A percentile compares a stretch with the other conserved stretches of the same genome.
Conservation (phyloP, 176 grass and related monocot species). For the Phoenix dactylifera region DNA sequence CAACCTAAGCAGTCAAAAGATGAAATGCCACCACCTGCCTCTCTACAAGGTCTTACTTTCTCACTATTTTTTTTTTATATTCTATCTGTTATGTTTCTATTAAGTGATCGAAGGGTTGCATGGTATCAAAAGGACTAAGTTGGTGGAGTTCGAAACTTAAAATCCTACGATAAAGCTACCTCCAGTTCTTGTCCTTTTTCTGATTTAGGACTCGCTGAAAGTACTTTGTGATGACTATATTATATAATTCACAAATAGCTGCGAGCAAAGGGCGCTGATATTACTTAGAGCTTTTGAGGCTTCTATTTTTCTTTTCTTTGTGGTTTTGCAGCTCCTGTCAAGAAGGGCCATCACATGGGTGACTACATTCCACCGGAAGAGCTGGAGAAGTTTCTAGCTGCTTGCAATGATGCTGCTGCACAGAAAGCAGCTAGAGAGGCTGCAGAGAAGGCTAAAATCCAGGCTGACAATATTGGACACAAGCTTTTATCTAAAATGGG, state of each 20-base stretch:
- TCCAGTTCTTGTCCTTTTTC: too few species aligned
- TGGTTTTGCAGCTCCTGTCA: conserved; percentile 28
- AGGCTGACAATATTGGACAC: conserved; percentile 97
- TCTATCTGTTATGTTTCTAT: too few species aligned
- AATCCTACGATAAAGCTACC: too few species aligned
- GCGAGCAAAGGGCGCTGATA: too few species aligned
- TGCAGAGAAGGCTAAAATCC: conserved; percentile 88
- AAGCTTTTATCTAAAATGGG: conserved; percentile 99
- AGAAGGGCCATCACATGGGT: conserved; percentile 98
- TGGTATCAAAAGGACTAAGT: too few species aligned
- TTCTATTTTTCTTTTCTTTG: conserved; percentile 1
- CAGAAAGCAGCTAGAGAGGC: conserved; percentile 71
- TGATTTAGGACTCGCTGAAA: too few species aligned
- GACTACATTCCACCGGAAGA: conserved; percentile 92
- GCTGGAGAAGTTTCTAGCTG: conserved; percentile 75
- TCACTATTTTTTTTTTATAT: not conserved
- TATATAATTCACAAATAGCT: too few species aligned
- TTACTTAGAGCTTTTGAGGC: too few species aligned
- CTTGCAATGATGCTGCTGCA: conserved; percentile 68
- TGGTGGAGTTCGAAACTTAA: too few species aligned
- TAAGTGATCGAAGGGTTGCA: too few species aligned
- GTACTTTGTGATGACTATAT: too few species aligned
- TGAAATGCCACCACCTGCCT: conserved; percentile 97
- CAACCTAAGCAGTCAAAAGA: conserved; percentile 66
- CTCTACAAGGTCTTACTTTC: conserved; percentile 58